phyloP scores from a whole-genome alignment of 495 filamentous ascomycete genomes.

The Penicillium atrosanguineum region DNA sequence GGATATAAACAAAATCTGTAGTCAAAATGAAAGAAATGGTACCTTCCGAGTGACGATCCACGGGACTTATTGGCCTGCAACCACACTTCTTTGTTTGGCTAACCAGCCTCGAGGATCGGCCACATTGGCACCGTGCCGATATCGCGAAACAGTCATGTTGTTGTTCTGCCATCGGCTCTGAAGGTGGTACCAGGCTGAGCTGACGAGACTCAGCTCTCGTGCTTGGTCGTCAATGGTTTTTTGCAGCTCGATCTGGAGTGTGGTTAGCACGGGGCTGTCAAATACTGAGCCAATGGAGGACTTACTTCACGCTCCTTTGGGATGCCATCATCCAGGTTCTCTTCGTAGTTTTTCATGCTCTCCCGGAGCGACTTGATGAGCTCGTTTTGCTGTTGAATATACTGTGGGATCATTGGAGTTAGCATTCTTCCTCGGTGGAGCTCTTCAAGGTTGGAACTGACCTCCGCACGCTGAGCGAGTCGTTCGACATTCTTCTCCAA shows the following conservation, averaged over 20 bases:
- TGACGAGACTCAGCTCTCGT: constrained; percentile 80
- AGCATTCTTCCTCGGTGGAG: constrained; percentile 6
- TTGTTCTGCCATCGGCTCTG: constrained; percentile 82
- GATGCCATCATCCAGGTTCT: constrained; percentile 41
- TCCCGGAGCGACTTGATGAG: constrained; percentile 58
- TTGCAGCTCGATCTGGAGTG: constrained; percentile 51
- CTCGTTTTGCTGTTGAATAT: constrained; percentile 59
- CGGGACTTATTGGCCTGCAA: constrained; percentile 45
- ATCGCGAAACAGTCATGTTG: constrained; percentile 61
- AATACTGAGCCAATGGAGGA: constrained; percentile 1
- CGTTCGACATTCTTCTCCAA: constrained; percentile 47
- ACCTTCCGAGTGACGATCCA: background rate
- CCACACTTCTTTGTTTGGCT: constrained; percentile 77
- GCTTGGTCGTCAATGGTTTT: constrained; percentile 64
- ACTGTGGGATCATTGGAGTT: constrained; percentile 32
- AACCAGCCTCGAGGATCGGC: constrained; percentile 87
- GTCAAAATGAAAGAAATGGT: constrained; percentile 1
- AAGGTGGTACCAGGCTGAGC: constrained; percentile 90
- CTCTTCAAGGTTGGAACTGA: constrained; percentile 21
- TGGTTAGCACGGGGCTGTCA: constrained; percentile 17
- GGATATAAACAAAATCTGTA: constrained; percentile 7
- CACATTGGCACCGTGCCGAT: constrained; percentile 54
- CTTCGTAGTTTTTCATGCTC: constrained; percentile 52
- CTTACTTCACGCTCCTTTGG: constrained; percentile 50
- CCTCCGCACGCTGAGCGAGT: constrained; percentile 48